A percentile compares a stretch with the other conserved stretches of the same genome.
phyloP scores from a whole-genome alignment of 2,329 filamentous ascomycete genomes.

The Colletotrichum melonis region DNA sequence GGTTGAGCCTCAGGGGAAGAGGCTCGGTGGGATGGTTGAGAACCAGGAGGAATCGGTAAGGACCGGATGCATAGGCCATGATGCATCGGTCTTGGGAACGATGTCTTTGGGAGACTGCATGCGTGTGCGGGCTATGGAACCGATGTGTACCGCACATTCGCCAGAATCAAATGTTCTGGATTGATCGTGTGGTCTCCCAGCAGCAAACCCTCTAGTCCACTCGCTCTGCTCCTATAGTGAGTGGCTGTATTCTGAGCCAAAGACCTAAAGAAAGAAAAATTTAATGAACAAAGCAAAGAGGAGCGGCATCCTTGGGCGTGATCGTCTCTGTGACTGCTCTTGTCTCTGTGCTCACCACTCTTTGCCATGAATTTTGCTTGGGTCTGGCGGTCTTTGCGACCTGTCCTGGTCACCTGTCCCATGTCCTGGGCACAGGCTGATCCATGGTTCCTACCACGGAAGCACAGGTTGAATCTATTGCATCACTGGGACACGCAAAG shows the following conservation, averaged over 20 bases:
- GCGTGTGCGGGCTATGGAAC: background rate
- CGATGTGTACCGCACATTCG: background rate
- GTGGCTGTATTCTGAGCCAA: slow-evolving; percentile 35
- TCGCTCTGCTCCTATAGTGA: slow-evolving; percentile 27
- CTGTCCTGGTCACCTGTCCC: background rate
- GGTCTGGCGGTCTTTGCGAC: background rate
- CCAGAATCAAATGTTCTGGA: slow-evolving; percentile 8
- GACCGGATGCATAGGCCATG: slow-evolving; percentile 7
- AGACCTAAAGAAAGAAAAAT: slow-evolving; percentile 25
- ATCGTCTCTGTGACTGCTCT: slow-evolving; percentile 34
- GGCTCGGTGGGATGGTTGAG: slow-evolving; percentile 3
- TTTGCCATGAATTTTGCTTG: slow-evolving; percentile 12
- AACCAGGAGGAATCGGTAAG: slow-evolving; percentile 1
- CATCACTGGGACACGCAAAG: no score
- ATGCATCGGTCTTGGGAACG: slow-evolving; percentile 3
- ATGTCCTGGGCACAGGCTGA: background rate
- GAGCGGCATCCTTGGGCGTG: slow-evolving; percentile 26
- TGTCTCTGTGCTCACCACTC: slow-evolving; percentile 23
- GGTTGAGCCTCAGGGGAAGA: slow-evolving; percentile 4
- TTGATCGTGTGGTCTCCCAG: slow-evolving; percentile 22
- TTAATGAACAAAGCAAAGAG: slow-evolving; percentile 32
- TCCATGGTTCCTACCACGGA: no score
- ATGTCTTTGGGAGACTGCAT: slow-evolving; percentile 12
- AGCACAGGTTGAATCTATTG: background rate
- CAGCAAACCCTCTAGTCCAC: slow-evolving; percentile 13